Evolutionary conservation across 2,329 filamentous ascomycete genomes (phyloP), one percentile per base, ranked within the genome.

Genomic region (Colletotrichum scovillei): DNA sequence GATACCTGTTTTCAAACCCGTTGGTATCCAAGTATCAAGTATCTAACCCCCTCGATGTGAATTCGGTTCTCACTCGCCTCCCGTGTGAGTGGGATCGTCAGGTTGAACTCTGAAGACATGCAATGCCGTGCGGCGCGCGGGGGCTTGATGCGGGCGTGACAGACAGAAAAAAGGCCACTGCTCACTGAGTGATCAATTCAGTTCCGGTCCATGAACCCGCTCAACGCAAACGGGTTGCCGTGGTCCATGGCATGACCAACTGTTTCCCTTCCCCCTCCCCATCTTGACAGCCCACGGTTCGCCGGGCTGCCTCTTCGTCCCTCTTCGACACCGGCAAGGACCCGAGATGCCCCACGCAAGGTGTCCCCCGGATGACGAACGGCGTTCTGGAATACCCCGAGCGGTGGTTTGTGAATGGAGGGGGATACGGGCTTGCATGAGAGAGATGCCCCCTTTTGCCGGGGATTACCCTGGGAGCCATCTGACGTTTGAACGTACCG

Each of bases 321-420:
- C 64, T 69, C 66, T 46, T 72, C 52, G 38, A 42, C 14, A 55
- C 66, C 69, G 69, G 65, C 58, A 72, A 24, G 58, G 59, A 64
- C 66, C 69, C 69, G 69, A 69, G 26, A 63, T 64, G 65, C 38
- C 69, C 64, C 52, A 68, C 59, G 69, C 69, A 69, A 58, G 65
- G 69, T 70, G 32, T 28, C 56, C 67, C 65, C 60, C 32, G 58
- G 70, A 70, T 66, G 60, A 70, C 71, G 56, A 73, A 63, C 55
- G 60, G 38, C 60, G 67, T 73, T 73, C 71, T 70, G 22, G 56
- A 52, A 73, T 28, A 35, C 22, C 12, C 63, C 46, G 49, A 52
- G 46, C 16, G 28, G 46, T 56, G 24, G 30, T 38, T 32, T 46
- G n/a, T 59, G 24, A 22, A 64, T 59, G 59, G 62, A 70, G 67